phyloP scores from a whole-genome alignment of 2,329 filamentous ascomycete species.

The Trichoderma lentiforme region DNA sequence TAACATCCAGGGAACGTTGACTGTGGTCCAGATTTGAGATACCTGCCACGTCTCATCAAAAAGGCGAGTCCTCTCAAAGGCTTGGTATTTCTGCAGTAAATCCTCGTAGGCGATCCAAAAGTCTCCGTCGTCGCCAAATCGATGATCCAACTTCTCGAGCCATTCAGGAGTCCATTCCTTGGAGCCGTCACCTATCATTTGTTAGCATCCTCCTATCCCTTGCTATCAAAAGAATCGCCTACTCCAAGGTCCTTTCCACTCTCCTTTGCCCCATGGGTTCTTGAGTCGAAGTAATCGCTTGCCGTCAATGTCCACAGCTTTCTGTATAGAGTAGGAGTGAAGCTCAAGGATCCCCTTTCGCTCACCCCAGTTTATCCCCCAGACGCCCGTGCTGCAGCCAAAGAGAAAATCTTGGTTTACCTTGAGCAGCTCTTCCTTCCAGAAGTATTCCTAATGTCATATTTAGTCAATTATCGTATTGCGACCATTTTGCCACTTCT shows the following conservation, averaged over 20 bases:
- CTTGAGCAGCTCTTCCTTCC: constrained; percentile 72
- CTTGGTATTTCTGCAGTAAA: constrained; percentile 56
- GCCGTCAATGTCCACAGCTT: constrained; percentile 54
- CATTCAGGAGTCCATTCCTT: constrained; percentile 82
- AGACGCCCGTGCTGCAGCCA: constrained; percentile 51
- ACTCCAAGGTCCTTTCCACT: constrained; percentile 79
- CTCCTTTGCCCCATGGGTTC: constrained; percentile 78
- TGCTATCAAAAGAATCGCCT: constrained; percentile 5
- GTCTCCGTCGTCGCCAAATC: constrained; percentile 72
- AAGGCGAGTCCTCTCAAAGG: constrained; percentile 56
- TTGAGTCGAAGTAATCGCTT: constrained; percentile 61
- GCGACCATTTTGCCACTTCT: constrained; percentile 25
- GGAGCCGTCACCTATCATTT: constrained; percentile 60
- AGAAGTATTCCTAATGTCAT: constrained; percentile 51
- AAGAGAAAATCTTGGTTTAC: constrained; percentile 78
- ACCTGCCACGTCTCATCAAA: constrained; percentile 55
- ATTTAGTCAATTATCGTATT: not conserved
- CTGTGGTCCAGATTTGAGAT: constrained; percentile 46
- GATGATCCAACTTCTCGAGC: constrained; percentile 68
- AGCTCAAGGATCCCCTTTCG: constrained; percentile 56
- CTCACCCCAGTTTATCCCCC: constrained; percentile 33
- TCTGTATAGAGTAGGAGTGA: constrained; percentile 62
- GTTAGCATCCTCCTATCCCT: constrained; percentile 20
- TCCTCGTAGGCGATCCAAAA: constrained; percentile 61
- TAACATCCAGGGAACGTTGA: constrained; percentile 54